phyloP scores from a whole-genome alignment of 352 stramenopile genomes.

The Aphanomyces astaci region DNA sequence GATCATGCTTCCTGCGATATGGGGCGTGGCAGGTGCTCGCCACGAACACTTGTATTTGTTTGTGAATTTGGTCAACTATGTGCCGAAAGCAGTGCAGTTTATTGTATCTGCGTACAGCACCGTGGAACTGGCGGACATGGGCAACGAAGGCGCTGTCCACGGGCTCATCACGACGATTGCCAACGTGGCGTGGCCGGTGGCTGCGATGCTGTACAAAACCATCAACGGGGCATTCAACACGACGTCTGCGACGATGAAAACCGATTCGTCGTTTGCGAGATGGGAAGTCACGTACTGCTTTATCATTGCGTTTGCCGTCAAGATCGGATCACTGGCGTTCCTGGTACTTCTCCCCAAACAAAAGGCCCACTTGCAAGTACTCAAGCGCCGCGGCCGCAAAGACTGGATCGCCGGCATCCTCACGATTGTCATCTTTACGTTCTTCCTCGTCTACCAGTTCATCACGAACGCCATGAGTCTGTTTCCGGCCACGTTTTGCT shows the following conservation, averaged over 20 bases:
- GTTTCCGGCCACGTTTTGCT: constrained; percentile 31
- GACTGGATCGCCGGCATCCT: constrained; percentile 27
- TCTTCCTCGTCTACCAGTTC: constrained; percentile 28
- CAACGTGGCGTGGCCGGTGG: constrained; percentile 43
- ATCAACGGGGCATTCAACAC: constrained; percentile 53
- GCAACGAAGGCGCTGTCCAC: constrained; percentile 44
- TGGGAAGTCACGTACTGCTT: constrained; percentile 43
- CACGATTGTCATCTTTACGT: constrained; percentile 31
- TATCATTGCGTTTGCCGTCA: constrained; percentile 48
- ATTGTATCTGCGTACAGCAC: constrained; percentile 45
- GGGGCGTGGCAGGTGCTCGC: constrained; percentile 32
- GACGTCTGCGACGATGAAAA: constrained; percentile 29
- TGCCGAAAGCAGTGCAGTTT: constrained; percentile 43
- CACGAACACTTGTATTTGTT: constrained; percentile 55
- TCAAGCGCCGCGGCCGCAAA: constrained; percentile 38
- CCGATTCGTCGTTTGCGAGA: constrained; percentile 27
- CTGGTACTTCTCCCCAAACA: constrained; percentile 42
- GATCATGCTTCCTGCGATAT: constrained; percentile 46
- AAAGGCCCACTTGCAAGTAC: constrained; percentile 40
- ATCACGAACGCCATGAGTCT: constrained; percentile 45
- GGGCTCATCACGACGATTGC: constrained; percentile 38
- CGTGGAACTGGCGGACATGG: constrained; percentile 59
- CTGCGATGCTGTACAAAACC: constrained; percentile 46
- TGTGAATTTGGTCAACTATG: constrained; percentile 38
- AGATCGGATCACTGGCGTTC: constrained; percentile 40